Conservation (phyloP, 768 basidiomycete genomes). For the Dioszegia hungarica region DNA sequence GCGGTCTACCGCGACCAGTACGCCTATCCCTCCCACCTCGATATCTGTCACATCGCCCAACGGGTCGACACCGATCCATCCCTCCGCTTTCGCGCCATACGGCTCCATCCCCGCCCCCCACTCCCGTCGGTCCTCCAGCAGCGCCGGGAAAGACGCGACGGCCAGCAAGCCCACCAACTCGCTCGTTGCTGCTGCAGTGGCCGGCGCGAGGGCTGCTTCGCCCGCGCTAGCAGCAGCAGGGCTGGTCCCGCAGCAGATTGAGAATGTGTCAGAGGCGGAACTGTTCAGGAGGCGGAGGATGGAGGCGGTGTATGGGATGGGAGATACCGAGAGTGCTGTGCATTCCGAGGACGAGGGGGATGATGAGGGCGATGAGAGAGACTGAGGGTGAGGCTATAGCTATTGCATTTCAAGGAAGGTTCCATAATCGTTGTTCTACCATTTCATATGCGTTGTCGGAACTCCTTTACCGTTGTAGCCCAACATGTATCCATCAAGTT, state of each 20-base stretch:
- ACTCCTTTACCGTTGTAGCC: not conserved
- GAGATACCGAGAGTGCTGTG: conserved; percentile 28
- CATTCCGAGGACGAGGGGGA: conserved; percentile 28
- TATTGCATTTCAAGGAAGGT: not conserved
- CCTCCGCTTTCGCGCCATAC: conserved; percentile 3
- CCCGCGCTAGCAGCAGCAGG: conserved; percentile 37
- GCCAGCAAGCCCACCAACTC: conserved; percentile 16
- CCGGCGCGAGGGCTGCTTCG: conserved; percentile 60
- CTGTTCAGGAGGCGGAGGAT: conserved; percentile 55
- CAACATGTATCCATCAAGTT: not conserved
- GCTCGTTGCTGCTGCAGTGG: conserved; percentile 60
- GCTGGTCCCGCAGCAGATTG: conserved; percentile 29
- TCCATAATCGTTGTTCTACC: not conserved
- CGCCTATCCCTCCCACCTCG: not conserved
- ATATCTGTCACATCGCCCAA: not conserved
- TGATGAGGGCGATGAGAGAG: conserved; percentile 9
- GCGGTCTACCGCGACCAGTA: conserved; percentile 3
- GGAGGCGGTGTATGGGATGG: conserved; percentile 53
- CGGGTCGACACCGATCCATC: not conserved
- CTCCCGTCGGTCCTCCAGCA: not conserved
- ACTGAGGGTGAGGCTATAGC: not conserved
- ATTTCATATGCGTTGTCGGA: not conserved
- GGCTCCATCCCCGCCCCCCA: not conserved
- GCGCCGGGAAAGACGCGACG: not conserved
- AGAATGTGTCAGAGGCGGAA: conserved; percentile 71